Conservation (phyloP, 2,329 filamentous ascomycete species). For the Dactylellina leptospora region DNA sequence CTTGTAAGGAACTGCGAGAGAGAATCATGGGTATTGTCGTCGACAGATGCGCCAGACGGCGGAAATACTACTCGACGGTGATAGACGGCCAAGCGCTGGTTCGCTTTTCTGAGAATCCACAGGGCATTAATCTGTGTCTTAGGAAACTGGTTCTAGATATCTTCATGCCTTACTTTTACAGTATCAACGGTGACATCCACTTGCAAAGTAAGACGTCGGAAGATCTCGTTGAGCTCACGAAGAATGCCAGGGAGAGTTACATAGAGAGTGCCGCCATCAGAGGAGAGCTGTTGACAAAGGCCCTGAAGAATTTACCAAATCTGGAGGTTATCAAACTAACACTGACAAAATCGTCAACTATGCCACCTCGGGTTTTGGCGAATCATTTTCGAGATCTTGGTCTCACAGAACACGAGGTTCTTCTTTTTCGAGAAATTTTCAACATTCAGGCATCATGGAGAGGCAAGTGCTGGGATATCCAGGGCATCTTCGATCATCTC, state of each 20-base stretch:
- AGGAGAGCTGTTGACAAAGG: not conserved
- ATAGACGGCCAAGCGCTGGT: not conserved
- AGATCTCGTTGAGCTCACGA: not conserved
- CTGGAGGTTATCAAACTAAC: slow-evolving; percentile 3
- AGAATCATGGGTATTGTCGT: not conserved
- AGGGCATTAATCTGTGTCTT: not conserved
- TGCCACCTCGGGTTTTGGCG: not conserved
- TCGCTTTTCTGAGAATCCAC: slow-evolving; percentile 7
- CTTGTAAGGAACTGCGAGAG: not conserved
- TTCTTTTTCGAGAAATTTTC: not conserved
- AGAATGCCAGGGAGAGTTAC: not conserved
- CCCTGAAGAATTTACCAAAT: not conserved
- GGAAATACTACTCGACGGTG: not conserved
- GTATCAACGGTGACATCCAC: not conserved
- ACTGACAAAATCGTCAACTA: not conserved
- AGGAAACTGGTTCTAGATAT: slow-evolving; percentile 6
- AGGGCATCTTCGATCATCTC: not conserved
- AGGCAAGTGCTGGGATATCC: not conserved
- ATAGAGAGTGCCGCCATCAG: not conserved
- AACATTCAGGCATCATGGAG: not conserved
- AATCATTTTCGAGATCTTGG: not conserved
- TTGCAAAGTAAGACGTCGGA: not conserved
- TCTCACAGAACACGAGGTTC: not conserved
- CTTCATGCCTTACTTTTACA: slow-evolving; percentile 1
- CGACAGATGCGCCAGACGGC: not conserved